Percentiles rank a stretch among this genome's conserved stretches.
Evolutionary conservation across 371 early-diverging fungal genomes (phyloP).

Genomic region (Lichtheimia hyalospora): DNA sequence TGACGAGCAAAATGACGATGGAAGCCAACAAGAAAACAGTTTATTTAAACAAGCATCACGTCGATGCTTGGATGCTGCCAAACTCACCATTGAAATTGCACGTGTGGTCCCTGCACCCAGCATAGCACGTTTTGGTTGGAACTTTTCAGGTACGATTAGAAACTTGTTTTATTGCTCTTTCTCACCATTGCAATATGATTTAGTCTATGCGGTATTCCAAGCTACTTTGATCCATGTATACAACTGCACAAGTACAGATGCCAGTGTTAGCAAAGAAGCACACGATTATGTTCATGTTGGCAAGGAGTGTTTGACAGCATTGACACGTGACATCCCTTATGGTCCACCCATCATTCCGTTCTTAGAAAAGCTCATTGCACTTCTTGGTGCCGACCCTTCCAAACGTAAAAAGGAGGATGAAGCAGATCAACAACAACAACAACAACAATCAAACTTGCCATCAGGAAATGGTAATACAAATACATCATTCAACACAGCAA

Average conservation of each 20-base stretch:
- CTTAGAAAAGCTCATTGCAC: slow-evolving; percentile 24
- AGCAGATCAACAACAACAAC: too few species aligned
- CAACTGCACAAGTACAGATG: slow-evolving; percentile 33
- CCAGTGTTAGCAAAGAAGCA: slow-evolving; percentile 23
- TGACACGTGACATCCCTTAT: slow-evolving; percentile 32
- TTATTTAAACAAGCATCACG: slow-evolving; percentile 33
- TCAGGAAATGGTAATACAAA: too few species aligned
- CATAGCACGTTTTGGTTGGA: slow-evolving; percentile 44
- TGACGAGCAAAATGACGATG: slow-evolving; percentile 16
- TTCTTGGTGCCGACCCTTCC: slow-evolving; percentile 16
- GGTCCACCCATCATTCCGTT: slow-evolving; percentile 35
- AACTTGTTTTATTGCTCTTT: not conserved
- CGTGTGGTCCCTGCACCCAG: slow-evolving; percentile 23
- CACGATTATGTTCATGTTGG: slow-evolving; percentile 32
- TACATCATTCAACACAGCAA: too few species aligned
- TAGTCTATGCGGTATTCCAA: slow-evolving; percentile 43
- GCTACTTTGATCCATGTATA: slow-evolving; percentile 45
- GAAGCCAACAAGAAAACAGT: slow-evolving; percentile 22
- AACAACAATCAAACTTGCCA: too few species aligned
- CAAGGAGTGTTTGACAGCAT: slow-evolving; percentile 31
- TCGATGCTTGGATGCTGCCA: slow-evolving; percentile 54
- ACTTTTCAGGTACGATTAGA: slow-evolving; percentile 34
- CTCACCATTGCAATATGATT: not conserved
- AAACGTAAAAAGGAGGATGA: not conserved
- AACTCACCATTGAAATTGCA: slow-evolving; percentile 50